A percentile compares a stretch with the other conserved stretches of the same genome.
Conservation (phyloP, 2,329 filamentous ascomycete species). For the Capronia epimyces region DNA sequence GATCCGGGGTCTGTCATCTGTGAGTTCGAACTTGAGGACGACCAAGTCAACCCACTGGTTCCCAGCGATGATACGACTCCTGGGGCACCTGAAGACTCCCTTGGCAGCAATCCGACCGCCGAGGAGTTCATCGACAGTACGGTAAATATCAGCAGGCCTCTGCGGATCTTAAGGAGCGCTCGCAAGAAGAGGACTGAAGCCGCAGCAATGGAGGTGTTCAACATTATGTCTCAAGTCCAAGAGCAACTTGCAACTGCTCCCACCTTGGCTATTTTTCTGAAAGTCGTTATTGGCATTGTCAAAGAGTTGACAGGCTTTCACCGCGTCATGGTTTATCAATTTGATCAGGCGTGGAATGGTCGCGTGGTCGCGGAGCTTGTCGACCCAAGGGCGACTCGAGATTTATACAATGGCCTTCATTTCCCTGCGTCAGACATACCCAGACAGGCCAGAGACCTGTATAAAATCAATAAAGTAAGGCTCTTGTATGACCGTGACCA, state of each 20-base stretch:
- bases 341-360: constrained; percentile 75
- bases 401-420: constrained; percentile 79
- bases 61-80: constrained; percentile 56
- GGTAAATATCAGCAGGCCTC: constrained; percentile 65
- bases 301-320: constrained; percentile 90
- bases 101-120: constrained; percentile 64
- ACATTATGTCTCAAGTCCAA: constrained; percentile 86
- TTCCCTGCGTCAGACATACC: constrained; percentile 86
- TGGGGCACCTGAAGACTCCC: constrained; percentile 65
- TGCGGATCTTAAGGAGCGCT: constrained; percentile 70
- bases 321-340: constrained; percentile 89
- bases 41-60: constrained; percentile 61
- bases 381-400: constrained; percentile 70
- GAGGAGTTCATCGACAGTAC: constrained; percentile 74
- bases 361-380: constrained; percentile 83
- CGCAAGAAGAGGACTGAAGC: constrained; percentile 71
- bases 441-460: constrained; percentile 78
- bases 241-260: constrained; percentile 73
- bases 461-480: constrained; percentile 83
- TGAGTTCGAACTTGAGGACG: constrained; percentile 83
- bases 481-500: constrained; percentile 80
- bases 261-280: constrained; percentile 67
- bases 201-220: constrained; percentile 88
- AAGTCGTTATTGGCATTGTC: constrained; percentile 75
- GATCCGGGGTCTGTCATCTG: constrained; percentile 71